Conservation (phyloP, 192 early-diverging fungal genomes). For the Coemansia furcata region DNA sequence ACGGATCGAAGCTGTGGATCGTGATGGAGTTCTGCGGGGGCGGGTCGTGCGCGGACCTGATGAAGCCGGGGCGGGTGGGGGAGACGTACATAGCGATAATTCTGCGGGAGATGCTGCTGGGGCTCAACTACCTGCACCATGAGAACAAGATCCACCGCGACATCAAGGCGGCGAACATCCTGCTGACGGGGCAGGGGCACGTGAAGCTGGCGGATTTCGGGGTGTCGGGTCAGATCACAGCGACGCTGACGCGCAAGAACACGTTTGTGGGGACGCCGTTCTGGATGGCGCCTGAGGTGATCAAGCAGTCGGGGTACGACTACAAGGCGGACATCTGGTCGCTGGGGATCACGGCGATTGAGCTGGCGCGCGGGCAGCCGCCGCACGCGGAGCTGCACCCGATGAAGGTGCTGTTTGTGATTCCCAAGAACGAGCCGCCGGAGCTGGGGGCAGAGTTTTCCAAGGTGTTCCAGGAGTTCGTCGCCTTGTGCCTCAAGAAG, state of each 20-base stretch:
- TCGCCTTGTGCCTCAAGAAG: constrained; percentile 80
- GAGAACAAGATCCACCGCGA: constrained; percentile 91
- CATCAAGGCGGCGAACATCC: constrained; percentile 94
- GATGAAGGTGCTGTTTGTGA: constrained; percentile 92
- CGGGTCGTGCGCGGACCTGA: constrained; percentile 91
- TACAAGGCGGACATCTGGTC: constrained; percentile 98
- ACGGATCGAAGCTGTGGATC: constrained; percentile 90
- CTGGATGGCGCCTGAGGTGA: constrained; percentile 96
- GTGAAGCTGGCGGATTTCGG: constrained; percentile 99
- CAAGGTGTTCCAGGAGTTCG: constrained; percentile 87
- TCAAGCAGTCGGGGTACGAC: constrained; percentile 91
- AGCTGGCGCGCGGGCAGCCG: constrained; percentile 90
- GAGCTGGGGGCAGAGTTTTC: constrained; percentile 72
- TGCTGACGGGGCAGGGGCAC: constrained; percentile 67
- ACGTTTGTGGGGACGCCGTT: constrained; percentile 98
- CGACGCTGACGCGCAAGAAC: constrained; percentile 89
- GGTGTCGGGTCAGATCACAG: constrained; percentile 91
- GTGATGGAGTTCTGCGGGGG: constrained; percentile 98
- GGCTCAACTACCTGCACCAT: constrained; percentile 89
- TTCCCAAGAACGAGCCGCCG: constrained; percentile 89
- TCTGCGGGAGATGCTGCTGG: constrained; percentile 80
- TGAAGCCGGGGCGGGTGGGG: constrained; percentile 80
- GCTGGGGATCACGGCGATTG: constrained; percentile 94
- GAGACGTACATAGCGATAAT: constrained; percentile 94
- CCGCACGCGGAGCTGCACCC: constrained; percentile 93